Evolutionary conservation across 1,284 basidiomycete genomes (phyloP).

Genomic region (Fomes fomentarius): DNA sequence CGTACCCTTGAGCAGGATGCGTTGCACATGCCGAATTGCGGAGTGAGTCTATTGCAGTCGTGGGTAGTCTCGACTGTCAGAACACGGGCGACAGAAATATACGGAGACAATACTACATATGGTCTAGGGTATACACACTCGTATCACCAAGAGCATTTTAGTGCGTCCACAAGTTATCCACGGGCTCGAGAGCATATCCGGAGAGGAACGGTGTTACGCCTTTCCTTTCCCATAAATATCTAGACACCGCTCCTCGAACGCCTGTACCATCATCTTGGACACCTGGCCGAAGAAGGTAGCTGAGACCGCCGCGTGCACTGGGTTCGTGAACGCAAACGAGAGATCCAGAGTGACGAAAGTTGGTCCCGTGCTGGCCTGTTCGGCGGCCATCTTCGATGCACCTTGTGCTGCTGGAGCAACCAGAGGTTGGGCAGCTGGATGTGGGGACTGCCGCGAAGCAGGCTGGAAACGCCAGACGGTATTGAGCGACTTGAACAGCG

Average conservation of each 20-base stretch:
- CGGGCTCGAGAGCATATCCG: too few species aligned
- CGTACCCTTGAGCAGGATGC: too few species aligned
- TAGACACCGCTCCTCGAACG: slow-evolving; percentile 86
- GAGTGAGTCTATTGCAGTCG: neutral
- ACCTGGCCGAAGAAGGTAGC: slow-evolving; percentile 86
- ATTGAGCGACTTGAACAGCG: slow-evolving; percentile 83
- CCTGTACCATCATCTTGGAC: slow-evolving; percentile 87
- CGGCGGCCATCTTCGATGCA: slow-evolving; percentile 6
- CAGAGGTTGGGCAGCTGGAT: slow-evolving; percentile 33
- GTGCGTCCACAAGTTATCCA: too few species aligned
- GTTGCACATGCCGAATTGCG: neutral
- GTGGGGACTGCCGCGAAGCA: slow-evolving; percentile 48
- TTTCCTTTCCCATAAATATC: slow-evolving; percentile 62
- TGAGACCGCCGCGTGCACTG: slow-evolving; percentile 82
- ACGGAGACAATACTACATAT: too few species aligned
- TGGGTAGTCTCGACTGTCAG: too few species aligned
- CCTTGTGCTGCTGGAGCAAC: slow-evolving; percentile 15
- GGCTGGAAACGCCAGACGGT: slow-evolving; percentile 84
- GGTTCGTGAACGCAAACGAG: slow-evolving; percentile 86
- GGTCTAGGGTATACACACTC: too few species aligned
- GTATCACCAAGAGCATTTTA: too few species aligned
- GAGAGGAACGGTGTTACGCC: too few species aligned
- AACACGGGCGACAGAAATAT: too few species aligned
- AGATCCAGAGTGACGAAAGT: slow-evolving; percentile 84
- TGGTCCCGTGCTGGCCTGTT: slow-evolving; percentile 36